These are phyloP conservation scores for Neoboletus brunneissimus DNA, from an alignment of 768 basidiomycete species.

Conservation along the genomic window DNA sequence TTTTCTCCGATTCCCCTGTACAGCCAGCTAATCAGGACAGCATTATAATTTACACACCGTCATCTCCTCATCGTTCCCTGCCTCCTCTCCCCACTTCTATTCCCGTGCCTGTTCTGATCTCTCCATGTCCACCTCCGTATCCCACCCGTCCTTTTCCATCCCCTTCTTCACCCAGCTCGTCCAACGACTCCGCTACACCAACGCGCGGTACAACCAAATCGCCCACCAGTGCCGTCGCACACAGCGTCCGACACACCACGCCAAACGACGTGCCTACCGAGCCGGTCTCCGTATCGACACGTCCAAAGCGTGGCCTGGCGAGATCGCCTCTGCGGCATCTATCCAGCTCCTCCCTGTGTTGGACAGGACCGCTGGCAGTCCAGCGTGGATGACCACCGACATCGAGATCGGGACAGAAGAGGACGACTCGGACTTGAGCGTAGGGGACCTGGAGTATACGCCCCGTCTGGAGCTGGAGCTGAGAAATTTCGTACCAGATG, in stretches of 20 bases:
- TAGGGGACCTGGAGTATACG: neutral
- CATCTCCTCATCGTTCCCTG: neutral
- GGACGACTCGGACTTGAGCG: neutral
- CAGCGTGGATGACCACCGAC: neutral
- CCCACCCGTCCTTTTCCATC: conserved; percentile 22
- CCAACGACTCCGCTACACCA: conserved; percentile 41
- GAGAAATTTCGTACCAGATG: neutral
- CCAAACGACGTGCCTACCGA: conserved; percentile 43
- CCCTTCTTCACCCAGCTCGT: conserved; percentile 36
- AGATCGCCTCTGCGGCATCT: conserved; percentile 31
- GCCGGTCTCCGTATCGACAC: conserved; percentile 48
- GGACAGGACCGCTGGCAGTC: neutral
- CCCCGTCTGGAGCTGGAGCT: neutral
- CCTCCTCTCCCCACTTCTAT: neutral
- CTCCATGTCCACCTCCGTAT: neutral
- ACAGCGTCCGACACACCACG: conserved; percentile 41
- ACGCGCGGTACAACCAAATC: conserved; percentile 38
- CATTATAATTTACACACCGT: neutral
- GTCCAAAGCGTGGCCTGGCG: conserved; percentile 37
- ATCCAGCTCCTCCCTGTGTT: neutral
- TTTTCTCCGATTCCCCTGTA: neutral
- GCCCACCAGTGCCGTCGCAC: conserved; percentile 39
- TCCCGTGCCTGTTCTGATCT: neutral
- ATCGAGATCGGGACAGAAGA: neutral
- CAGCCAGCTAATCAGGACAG: neutral